These are phyloP conservation scores for Austroboletus niveus DNA, from an alignment of 1,284 basidiomycete genomes.

Conservation along the genomic window DNA sequence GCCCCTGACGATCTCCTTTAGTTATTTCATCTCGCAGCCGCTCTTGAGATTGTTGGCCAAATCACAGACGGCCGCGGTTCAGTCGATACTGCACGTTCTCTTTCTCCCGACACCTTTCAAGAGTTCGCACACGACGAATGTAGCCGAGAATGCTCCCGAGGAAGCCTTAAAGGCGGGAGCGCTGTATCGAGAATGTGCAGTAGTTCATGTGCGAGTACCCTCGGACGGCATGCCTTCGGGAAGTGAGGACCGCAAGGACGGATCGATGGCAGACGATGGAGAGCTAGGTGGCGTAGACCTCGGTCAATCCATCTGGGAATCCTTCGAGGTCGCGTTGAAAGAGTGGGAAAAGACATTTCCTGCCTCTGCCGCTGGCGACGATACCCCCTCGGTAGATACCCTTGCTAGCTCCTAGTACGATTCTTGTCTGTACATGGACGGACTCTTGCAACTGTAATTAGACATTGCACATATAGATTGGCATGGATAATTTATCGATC, in stretches of 20 bases:
- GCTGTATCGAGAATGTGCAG: constrained; percentile 71
- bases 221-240: constrained; percentile 24
- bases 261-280: constrained; percentile 52
- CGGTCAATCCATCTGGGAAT: constrained; percentile 72
- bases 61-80: constrained; percentile 52
- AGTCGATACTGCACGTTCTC: constrained; percentile 66
- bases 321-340: constrained; percentile 61
- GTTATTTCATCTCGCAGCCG: constrained; percentile 61
- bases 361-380: constrained; percentile 19
- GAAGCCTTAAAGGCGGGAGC: constrained; percentile 72
- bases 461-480: too few species aligned
- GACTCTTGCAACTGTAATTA: background rate
- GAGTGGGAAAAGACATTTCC: constrained; percentile 52
- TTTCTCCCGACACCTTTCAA: constrained; percentile 78
- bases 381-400: constrained; percentile 26
- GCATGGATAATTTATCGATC: constrained; percentile 30
- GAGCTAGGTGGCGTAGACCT: constrained; percentile 66
- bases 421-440: background rate
- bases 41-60: constrained; percentile 63
- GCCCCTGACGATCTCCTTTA: constrained; percentile 24
- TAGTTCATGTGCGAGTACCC: constrained; percentile 50
- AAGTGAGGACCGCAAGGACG: constrained; percentile 13
- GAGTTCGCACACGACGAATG: constrained; percentile 22
- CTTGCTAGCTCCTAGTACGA: constrained; percentile 13
- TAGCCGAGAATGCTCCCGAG: constrained; percentile 28